phyloP scores from a whole-genome alignment of 129 eudicot species.

The sunflower (Helianthus annuus) region DNA sequence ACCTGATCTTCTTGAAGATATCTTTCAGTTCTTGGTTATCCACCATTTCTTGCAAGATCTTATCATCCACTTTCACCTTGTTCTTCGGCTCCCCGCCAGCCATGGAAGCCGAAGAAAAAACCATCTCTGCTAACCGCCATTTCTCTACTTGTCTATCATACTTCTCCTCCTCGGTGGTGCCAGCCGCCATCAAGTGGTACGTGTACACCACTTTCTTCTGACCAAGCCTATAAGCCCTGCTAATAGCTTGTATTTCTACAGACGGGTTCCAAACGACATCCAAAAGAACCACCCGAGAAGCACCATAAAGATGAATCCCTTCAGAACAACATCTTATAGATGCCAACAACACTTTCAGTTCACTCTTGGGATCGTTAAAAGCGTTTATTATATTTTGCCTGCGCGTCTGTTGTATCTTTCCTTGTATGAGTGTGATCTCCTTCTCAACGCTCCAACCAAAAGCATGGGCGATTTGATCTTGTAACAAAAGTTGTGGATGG shows the following conservation, averaged over 20 bases:
- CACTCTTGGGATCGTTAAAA: conserved; percentile 45
- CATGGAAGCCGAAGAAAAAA: conserved; percentile 45
- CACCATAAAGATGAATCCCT: conserved; percentile 73
- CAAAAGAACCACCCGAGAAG: conserved; percentile 67
- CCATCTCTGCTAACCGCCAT: conserved; percentile 57
- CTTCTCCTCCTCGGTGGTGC: conserved; percentile 56
- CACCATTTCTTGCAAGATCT: conserved; percentile 54
- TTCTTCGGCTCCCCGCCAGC: conserved; percentile 9
- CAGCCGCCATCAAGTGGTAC: conserved; percentile 56
- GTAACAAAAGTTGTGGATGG: conserved; percentile 40
- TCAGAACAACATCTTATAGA: conserved; percentile 70
- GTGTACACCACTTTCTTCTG: conserved; percentile 56
- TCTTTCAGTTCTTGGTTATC: conserved; percentile 28
- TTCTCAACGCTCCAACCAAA: conserved; percentile 46
- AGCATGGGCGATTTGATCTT: conserved; percentile 26
- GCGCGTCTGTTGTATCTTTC: conserved; percentile 33
- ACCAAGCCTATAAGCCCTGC: conserved; percentile 79
- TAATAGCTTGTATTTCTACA: conserved; percentile 67
- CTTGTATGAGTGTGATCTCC: conserved; percentile 45
- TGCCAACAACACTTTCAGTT: conserved; percentile 55
- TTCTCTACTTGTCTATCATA: conserved; percentile 54
- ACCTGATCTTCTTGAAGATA: conserved; percentile 43
- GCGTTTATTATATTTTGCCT: conserved; percentile 42
- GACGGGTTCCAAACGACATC: conserved; percentile 92
- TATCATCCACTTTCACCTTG: conserved; percentile 37